Conservation (phyloP, 768 basidiomycete genomes). For the Amanita polypyramis region DNA sequence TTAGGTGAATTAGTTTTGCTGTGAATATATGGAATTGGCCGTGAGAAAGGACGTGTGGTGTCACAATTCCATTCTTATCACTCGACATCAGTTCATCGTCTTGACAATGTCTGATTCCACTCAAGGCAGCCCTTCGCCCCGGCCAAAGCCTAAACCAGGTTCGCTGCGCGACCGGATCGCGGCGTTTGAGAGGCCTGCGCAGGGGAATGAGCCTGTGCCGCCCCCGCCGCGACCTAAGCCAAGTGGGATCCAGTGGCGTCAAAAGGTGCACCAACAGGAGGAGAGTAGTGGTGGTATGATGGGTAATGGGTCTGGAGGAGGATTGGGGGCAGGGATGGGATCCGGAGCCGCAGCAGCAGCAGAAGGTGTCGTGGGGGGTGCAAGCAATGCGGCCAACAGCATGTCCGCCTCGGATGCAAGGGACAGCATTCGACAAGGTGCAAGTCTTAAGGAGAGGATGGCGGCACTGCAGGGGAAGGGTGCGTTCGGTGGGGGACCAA, state of each 20-base stretch:
- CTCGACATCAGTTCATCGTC: background rate
- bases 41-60: background rate
- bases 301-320: background rate
- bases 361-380: background rate
- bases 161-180: constrained; percentile 85
- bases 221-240: constrained; percentile 59
- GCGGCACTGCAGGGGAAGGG: constrained; percentile 82
- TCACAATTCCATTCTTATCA: background rate
- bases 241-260: constrained; percentile 62
- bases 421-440: constrained; percentile 71
- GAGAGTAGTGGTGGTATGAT: constrained; percentile 6
- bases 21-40: too few species aligned
- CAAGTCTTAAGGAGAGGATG: constrained; percentile 89
- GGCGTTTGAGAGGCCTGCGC: constrained; percentile 66
- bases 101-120: constrained; percentile 42
- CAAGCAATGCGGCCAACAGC: constrained; percentile 13
- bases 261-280: constrained; percentile 42
- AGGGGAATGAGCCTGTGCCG: constrained; percentile 27
- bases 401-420: constrained; percentile 86
- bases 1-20: too few species aligned
- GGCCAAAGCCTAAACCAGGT: constrained; percentile 47
- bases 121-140: constrained; percentile 23
- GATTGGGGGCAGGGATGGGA: background rate
- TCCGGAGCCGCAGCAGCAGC: background rate
- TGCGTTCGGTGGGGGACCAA: constrained; percentile 43